Evolutionary conservation across 768 basidiomycete species (phyloP), one percentile per base, ranked within the genome.

Genomic region (Suillus subalutaceus): DNA sequence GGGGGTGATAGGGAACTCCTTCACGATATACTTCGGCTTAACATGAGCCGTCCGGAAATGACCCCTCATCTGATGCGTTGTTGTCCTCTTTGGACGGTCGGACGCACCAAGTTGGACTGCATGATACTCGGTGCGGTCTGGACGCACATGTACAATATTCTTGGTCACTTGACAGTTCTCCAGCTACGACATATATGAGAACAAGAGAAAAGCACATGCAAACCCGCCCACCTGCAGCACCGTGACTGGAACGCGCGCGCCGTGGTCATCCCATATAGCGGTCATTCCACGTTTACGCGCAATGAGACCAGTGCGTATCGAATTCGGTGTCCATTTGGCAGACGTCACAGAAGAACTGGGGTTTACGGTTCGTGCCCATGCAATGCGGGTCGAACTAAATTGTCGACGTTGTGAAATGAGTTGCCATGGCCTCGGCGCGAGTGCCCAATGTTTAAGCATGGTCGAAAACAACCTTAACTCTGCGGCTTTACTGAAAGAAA

Each of bases 211-310:
- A 64, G 60, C 48, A 66, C 20, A 55, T 26, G 12, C 13, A 37
- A 69, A 48, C 16, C 32, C 10, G 72, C 85, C 69, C 70, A 95
- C 97, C 85, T 99, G 96, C 48, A 99, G 86, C 58, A 99, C 89
- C 0, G 97, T 99, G 37, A 97, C 94, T 2, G 97, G 97, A 69
- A 92, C 83, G 59, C 92, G 84, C 43, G 87, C 88, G 32, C 97
- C 97, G 65, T 94, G 90, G 75, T 91, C 86, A 74, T 96, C 93
- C 93, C 94, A 99, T 73, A 99, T 80, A 16, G 87, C 87, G 12
- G 93, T 91, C 97, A 99, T 99, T 55, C 97, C 97, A 64, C 94
- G 88, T 82, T 99, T 99, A 65, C 91, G 86, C 32, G 95, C 97
- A 76, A 99, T 91, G 68, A 97, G 82, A 9, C 97, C 97, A 0